Base-by-base conservation (phyloP, 345 rosid genomes). In the Durio zibethinus region DNA sequence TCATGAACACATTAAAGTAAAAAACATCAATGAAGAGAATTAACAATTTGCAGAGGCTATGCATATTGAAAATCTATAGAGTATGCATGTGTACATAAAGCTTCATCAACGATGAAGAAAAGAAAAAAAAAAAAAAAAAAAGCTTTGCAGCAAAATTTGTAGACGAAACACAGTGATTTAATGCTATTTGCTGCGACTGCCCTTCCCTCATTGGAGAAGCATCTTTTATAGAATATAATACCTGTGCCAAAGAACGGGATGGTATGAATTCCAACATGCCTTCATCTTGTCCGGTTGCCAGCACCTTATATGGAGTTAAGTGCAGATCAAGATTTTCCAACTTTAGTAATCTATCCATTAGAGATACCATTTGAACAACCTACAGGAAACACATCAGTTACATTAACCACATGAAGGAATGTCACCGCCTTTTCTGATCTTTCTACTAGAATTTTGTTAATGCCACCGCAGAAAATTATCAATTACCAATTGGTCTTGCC, bases 301-400 rank as follows among this genome's bases (percentile, higher is more conserved):
- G 92, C 78, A 96, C 99, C 84, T 90, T 91, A 82, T 88, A 93
- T 66, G 98, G 98, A 79, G 98, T 96, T 79, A 96, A 81, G 79
- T 92, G 90, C 75, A 96, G 84, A 83, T 96, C 98, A 73, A 96
- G 93, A 85, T 96, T 96, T 83, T 96, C 99, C 78, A 92, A 86
- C 88, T 96, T 93, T 60, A 96, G 97, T 78, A 93, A 84, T 64
- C 99, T 91, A 89, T 96, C 99, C 99, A 96, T 93, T 61, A 96
- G 97, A 76, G 94, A 96, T 40, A 96, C 99, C 98, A 96, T 93
- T 90, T 93, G 99, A 74, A 96, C 90, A 85, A 96, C 98, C 98
- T 96, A 82, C 11, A 86, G 69, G 73, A 65, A 80, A 50, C 82
- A 84, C 57, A 85, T 75, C 54, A 80, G 77, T 25, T 21, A 38